These are phyloP conservation scores for Earliella scabrosa DNA, from an alignment of 1,284 basidiomycete genomes.

Conservation along the genomic window DNA sequence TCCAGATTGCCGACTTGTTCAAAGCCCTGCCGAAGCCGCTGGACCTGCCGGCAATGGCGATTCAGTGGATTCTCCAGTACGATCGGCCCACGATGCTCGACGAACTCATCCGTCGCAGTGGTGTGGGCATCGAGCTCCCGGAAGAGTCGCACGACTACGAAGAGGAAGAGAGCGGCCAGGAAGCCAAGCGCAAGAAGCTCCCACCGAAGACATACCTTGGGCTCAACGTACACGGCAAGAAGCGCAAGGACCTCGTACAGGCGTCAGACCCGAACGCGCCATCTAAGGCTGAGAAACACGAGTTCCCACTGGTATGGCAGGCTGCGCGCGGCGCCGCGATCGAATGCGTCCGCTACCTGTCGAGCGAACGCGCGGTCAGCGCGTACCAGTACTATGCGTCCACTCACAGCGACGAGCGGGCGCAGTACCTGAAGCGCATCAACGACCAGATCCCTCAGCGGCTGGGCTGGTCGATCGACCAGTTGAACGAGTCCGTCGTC, in stretches of 20 bases:
- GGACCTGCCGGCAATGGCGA: conserved; percentile 12
- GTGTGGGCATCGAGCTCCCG: conserved; percentile 46
- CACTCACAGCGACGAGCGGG: conserved; percentile 43
- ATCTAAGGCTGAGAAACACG: conserved; percentile 4
- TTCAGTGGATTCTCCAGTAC: conserved; percentile 36
- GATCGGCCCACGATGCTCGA: conserved; percentile 56
- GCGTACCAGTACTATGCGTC: conserved; percentile 49
- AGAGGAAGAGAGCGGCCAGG: conserved; percentile 23
- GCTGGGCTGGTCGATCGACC: conserved; percentile 52
- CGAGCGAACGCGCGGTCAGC: conserved; percentile 35
- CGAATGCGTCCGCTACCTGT: conserved; percentile 51
- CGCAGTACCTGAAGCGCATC: conserved; percentile 41
- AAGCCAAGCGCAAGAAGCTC: conserved; percentile 33
- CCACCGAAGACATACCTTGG: conserved; percentile 54
- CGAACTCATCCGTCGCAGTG: conserved; percentile 55
- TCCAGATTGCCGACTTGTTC: conserved; percentile 49
- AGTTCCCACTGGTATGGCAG: conserved; percentile 46
- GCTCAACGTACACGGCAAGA: conserved; percentile 63
- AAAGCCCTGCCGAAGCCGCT: conserved; percentile 30
- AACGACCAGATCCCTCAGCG: conserved; percentile 44
- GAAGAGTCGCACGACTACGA: conserved; percentile 23
- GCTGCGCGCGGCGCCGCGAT: conserved; percentile 40
- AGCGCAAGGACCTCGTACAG: conserved; percentile 52
- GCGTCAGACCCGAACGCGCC: conserved; percentile 50
- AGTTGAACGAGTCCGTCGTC: conserved; percentile 53